These are phyloP conservation scores for Aspergillus sclerotialis DNA, from an alignment of 2,329 filamentous ascomycete species.

Conservation along the genomic window DNA sequence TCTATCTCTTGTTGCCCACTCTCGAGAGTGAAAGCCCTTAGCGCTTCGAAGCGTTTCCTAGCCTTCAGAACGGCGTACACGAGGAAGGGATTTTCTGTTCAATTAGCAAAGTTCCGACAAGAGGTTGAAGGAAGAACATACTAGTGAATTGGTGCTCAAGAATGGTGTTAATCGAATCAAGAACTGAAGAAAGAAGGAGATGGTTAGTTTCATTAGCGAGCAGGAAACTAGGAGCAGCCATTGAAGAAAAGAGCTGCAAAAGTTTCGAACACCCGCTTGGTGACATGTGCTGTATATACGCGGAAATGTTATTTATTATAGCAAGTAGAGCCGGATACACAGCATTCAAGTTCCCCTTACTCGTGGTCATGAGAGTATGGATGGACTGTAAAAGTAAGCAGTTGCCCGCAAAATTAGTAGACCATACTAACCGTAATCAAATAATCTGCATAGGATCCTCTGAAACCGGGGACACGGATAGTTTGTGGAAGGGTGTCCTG, in stretches of 20 bases:
- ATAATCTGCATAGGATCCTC: constrained; percentile 87
- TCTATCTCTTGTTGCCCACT: constrained; percentile 89
- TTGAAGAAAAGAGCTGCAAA: constrained; percentile 79
- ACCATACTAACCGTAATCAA: constrained; percentile 63
- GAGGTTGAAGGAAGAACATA: constrained; percentile 37
- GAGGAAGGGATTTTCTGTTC: constrained; percentile 68
- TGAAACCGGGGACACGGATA: constrained; percentile 77
- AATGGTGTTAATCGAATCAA: constrained; percentile 85
- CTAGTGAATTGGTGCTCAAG: constrained; percentile 80
- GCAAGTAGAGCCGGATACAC: constrained; percentile 89
- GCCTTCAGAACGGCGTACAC: constrained; percentile 73
- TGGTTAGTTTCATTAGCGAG: constrained; percentile 91
- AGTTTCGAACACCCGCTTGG: constrained; percentile 70
- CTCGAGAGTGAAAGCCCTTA: constrained; percentile 83
- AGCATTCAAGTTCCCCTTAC: constrained; percentile 81
- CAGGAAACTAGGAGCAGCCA: constrained; percentile 89
- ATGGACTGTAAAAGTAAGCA: constrained; percentile 58
- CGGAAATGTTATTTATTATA: constrained; percentile 87
- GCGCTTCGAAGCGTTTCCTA: constrained; percentile 72
- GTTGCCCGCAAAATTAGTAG: neutral
- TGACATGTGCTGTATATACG: constrained; percentile 72
- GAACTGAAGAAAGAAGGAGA: constrained; percentile 66
- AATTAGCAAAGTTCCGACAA: constrained; percentile 13
- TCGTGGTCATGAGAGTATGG: constrained; percentile 82
- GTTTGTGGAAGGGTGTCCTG: constrained; percentile 79